Percentiles rank a stretch among this genome's conserved stretches.
Evolutionary conservation across 2,329 filamentous ascomycete genomes (phyloP).

Genomic region (Albifimbria verrucaria): DNA sequence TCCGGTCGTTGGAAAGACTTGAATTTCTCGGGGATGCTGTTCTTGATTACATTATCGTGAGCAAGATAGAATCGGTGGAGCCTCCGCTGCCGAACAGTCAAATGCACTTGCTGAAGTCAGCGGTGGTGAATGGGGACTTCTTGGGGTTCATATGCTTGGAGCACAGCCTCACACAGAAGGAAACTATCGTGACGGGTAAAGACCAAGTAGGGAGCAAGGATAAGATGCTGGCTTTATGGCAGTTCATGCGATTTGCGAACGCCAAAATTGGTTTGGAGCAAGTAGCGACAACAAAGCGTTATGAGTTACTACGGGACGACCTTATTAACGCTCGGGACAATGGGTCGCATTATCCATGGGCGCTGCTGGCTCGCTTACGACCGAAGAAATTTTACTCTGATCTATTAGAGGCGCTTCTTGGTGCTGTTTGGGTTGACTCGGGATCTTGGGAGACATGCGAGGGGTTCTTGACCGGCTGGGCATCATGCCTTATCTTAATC

Average conservation of each 20-base stretch:
- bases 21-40: constrained; percentile 88
- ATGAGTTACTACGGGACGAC: constrained; percentile 41
- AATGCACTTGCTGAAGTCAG: constrained; percentile 76
- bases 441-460: constrained; percentile 60
- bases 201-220: constrained; percentile 15
- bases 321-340: constrained; percentile 49
- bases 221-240: constrained; percentile 53
- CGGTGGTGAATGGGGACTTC: constrained; percentile 76
- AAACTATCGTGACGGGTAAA: constrained; percentile 13
- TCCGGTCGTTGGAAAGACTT: constrained; percentile 61
- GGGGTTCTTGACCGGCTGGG: constrained; percentile 61
- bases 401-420: constrained; percentile 75
- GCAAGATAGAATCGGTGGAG: constrained; percentile 48
- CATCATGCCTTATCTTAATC: constrained; percentile 59
- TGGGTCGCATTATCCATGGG: constrained; percentile 70
- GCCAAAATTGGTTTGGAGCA: constrained; percentile 45
- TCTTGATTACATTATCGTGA: constrained; percentile 73
- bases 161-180: constrained; percentile 16
- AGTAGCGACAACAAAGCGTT: constrained; percentile 38
- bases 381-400: constrained; percentile 80
- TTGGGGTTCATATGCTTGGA: constrained; percentile 72
- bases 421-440: constrained; percentile 80
- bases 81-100: constrained; percentile 43
- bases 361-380: constrained; percentile 59
- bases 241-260: constrained; percentile 62